Base-by-base conservation (phyloP, 169 alveolate species). In the Plasmodium gonderi region DNA sequence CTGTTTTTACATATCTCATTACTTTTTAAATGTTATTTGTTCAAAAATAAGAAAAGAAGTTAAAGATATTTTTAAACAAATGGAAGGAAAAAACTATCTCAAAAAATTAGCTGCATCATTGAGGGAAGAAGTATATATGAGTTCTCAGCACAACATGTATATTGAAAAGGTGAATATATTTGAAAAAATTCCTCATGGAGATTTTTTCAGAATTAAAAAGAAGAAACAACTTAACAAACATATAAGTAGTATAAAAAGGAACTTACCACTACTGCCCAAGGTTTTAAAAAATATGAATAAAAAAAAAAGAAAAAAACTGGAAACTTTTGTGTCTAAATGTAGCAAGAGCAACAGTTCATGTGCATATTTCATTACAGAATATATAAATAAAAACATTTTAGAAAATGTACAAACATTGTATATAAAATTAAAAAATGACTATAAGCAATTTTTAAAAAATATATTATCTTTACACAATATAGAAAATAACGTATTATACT, bases 231-330 rank as follows among this genome's bases (percentile, higher is more conserved):
- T 77, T 12, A 90, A 77, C 9, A 40, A 51, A 36, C 20, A 67
- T n/a, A 65, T 90, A 45, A 90, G 33, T 3, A 23, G 40, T 40
- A 65, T 90, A 26, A 44, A 51, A 8, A 76, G 8, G 31, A 33
- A 90, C 49, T 1, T 90, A 38, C 94, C 94, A 20, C 74, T 90
- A 78, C 51, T 90, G 12, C 94, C 94, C 2, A 90, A 90, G 3
- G 3, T 90, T 17, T 20, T 78, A 26, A 64, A 51, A n/a, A 67
- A 78, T 77, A 38, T 90, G 33, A 77, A 65, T 9, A 90, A 90
- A 44, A 72, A 54, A 14, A 90, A 65, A 17, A 90, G 9, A 20
- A 76, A 78, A 20, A 78, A 90, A 76, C 26, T 76, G 54, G n/a
- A 31, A 78, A 12, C 29, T 9, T 31, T 40, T 2, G 29, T 40